Conservation (phyloP, 192 early-diverging fungal species). For the Podochytrium sp. region DNA sequence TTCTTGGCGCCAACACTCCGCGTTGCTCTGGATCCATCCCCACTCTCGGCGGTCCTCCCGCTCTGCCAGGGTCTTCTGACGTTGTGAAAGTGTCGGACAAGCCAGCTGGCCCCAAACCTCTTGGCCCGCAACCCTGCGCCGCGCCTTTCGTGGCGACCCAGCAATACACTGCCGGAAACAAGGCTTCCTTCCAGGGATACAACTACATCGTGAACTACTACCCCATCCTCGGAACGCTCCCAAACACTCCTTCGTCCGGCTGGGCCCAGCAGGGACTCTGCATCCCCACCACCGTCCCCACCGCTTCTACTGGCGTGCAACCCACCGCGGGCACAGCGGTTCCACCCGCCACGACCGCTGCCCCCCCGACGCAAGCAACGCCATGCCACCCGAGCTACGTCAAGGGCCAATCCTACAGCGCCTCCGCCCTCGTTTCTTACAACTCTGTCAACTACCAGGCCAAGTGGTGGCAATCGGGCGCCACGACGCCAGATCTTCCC, state of each 20-base stretch:
- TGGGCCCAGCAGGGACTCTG: constrained; percentile 3
- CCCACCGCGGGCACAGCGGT: not conserved
- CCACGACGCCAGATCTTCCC: not conserved
- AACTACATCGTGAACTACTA: not conserved
- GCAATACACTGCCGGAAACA: not conserved
- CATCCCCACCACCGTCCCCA: not conserved
- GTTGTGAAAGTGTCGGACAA: not conserved
- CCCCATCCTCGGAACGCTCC: not conserved
- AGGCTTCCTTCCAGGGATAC: not conserved
- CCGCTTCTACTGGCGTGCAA: not conserved
- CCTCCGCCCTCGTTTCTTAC: no score
- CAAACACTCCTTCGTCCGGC: not conserved
- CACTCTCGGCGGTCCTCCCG: not conserved
- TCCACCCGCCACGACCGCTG: not conserved
- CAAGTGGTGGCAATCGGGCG: not conserved
- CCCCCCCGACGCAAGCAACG: no score
- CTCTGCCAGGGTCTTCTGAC: not conserved
- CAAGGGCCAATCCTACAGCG: no score
- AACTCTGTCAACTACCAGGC: no score
- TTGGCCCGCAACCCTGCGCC: not conserved
- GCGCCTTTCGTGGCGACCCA: not conserved
- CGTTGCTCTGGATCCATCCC: constrained; percentile 23
- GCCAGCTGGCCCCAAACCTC: not conserved
- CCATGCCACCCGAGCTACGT: no score
- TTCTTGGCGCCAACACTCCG: constrained; percentile 11